Percentiles rank a stretch among this genome's conserved stretches.
Evolutionary conservation across 2,329 filamentous ascomycete species (phyloP).

Genomic region (Fusarium miscanthi): DNA sequence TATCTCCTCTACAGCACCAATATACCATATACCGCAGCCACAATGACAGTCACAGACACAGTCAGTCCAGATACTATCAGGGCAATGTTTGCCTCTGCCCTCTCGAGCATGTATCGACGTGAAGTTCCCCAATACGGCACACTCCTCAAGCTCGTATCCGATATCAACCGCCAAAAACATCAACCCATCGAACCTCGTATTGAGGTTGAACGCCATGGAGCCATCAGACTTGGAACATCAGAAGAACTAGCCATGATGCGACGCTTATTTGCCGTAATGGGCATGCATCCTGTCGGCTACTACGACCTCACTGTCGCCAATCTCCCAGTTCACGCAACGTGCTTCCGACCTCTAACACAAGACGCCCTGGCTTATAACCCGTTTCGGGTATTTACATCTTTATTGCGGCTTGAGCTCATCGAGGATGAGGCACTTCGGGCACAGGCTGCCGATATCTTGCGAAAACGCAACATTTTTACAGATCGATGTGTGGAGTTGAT

Average conservation of each 20-base stretch:
- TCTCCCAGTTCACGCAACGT: conserved; percentile 63
- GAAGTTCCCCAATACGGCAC: conserved; percentile 52
- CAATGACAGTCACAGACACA: conserved; percentile 3
- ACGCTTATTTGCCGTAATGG: conserved; percentile 59
- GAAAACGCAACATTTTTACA: conserved; percentile 56
- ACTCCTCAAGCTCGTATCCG: conserved; percentile 47
- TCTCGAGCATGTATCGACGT: conserved; percentile 51
- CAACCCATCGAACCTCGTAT: conserved; percentile 1
- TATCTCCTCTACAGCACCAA: not conserved
- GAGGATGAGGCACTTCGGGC: conserved; percentile 44
- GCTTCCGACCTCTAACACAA: conserved; percentile 56
- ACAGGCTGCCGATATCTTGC: conserved; percentile 50
- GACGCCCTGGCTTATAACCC: conserved; percentile 48
- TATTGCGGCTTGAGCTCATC: conserved; percentile 56
- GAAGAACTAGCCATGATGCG: conserved; percentile 56
- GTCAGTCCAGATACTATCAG: conserved; percentile 23
- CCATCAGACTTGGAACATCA: conserved; percentile 60
- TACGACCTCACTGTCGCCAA: conserved; percentile 61
- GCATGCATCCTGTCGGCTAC: conserved; percentile 62
- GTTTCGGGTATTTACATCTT: conserved; percentile 55
- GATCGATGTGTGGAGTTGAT: conserved; percentile 52
- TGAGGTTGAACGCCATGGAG: conserved; percentile 55
- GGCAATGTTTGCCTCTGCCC: conserved; percentile 45
- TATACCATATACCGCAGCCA: not conserved
- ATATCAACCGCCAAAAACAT: conserved; percentile 36